Evolutionary conservation across 768 basidiomycete species (phyloP).

Genomic region (Boletus sensibilis): DNA sequence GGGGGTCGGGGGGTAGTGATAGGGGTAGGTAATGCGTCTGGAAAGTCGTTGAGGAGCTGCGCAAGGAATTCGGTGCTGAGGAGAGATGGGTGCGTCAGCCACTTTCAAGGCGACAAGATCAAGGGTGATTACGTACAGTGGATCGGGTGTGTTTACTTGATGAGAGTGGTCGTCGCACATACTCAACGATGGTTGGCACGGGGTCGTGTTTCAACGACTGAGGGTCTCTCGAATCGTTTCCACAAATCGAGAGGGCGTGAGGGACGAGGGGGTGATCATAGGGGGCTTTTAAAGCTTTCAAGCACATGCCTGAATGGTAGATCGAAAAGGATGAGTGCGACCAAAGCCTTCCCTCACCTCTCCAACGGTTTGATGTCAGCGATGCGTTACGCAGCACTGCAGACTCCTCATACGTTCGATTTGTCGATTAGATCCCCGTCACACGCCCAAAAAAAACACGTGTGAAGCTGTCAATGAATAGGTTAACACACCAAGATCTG

Average conservation of each 20-base stretch:
- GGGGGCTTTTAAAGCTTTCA: slow-evolving; percentile 13
- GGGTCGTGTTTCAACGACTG: not conserved
- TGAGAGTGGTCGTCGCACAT: slow-evolving; percentile 2
- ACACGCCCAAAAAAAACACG: not conserved
- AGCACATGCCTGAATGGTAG: not conserved
- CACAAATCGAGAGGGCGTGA: not conserved
- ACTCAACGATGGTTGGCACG: not conserved
- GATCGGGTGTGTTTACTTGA: not conserved
- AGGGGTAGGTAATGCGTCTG: not conserved
- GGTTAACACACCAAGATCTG: not conserved
- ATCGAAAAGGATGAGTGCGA: not conserved
- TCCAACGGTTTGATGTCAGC: not conserved
- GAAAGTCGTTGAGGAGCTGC: slow-evolving; percentile 5
- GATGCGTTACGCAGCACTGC: not conserved
- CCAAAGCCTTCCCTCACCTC: not conserved
- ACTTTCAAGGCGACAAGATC: not conserved
- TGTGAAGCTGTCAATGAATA: not conserved
- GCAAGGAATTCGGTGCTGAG: slow-evolving; percentile 17
- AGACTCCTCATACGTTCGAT: not conserved
- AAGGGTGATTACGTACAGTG: slow-evolving; percentile 8
- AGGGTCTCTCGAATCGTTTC: not conserved
- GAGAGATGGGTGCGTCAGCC: not conserved
- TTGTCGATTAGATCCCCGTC: not conserved
- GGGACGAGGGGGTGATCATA: not conserved
- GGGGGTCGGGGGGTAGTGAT: not conserved